A percentile compares a stretch with the other conserved stretches of the same genome.
phyloP scores from a whole-genome alignment of 2,329 filamentous ascomycete species.

The Dryadomyces sulphureus region DNA sequence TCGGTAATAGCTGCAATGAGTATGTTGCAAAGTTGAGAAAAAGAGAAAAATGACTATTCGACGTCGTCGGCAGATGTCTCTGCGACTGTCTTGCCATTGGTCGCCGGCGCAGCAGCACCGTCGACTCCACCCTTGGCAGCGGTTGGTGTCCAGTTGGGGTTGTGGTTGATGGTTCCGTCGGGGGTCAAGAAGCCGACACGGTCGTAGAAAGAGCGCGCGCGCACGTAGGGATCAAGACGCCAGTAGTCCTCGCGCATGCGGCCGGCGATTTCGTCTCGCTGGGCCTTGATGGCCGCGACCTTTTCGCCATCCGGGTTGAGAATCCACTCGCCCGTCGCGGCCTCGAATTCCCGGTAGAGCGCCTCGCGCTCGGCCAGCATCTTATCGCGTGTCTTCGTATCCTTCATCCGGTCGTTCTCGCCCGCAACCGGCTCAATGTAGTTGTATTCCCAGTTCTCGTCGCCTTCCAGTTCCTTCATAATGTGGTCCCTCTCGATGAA shows the following conservation, averaged over 20 bases:
- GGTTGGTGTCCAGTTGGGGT: constrained; percentile 23
- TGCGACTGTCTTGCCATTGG: constrained; percentile 12
- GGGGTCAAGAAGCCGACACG: constrained; percentile 56
- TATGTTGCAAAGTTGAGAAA: background rate
- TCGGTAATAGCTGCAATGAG: background rate
- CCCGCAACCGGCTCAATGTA: constrained; percentile 62
- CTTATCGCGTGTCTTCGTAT: constrained; percentile 44
- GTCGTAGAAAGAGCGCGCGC: constrained; percentile 76
- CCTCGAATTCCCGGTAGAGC: constrained; percentile 61
- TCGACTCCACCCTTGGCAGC: too few species aligned
- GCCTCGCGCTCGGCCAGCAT: constrained; percentile 48
- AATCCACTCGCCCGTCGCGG: constrained; percentile 64
- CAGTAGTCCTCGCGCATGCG: constrained; percentile 67
- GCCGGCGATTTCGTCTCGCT: constrained; percentile 46
- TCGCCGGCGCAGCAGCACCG: background rate
- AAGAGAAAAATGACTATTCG: constrained; percentile 16
- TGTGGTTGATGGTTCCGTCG: constrained; percentile 58
- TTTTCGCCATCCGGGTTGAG: constrained; percentile 29
- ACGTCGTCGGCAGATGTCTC: constrained; percentile 29
- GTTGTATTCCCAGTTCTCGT: constrained; percentile 70
- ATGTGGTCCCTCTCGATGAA: constrained; percentile 61
- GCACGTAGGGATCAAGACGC: constrained; percentile 73
- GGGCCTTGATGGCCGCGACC: constrained; percentile 33
- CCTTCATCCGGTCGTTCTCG: constrained; percentile 66
- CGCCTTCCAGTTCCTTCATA: constrained; percentile 70